Evolutionary conservation across 2,329 filamentous ascomycete genomes (phyloP).

Genomic region (Chaetomium globosum): DNA sequence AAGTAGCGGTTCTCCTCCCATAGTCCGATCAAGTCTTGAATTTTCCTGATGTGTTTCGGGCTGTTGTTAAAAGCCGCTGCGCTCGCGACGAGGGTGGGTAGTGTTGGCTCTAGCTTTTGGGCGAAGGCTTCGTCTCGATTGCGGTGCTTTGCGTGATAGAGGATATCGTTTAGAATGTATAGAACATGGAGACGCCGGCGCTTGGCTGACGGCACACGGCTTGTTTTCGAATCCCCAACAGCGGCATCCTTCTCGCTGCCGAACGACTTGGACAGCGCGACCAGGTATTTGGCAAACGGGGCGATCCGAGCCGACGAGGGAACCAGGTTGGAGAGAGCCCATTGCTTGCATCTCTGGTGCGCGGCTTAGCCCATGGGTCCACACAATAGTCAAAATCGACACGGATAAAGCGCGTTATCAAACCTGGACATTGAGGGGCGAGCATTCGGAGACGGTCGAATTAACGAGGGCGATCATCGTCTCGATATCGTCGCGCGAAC

Average conservation of each 20-base stretch:
- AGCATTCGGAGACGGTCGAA: slow-evolving; percentile 69
- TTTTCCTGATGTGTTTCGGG: slow-evolving; percentile 67
- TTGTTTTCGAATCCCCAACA: slow-evolving; percentile 41
- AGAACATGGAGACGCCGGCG: slow-evolving; percentile 74
- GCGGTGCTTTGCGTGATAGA: slow-evolving; percentile 67
- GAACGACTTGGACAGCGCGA: slow-evolving; percentile 67
- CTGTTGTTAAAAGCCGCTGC: slow-evolving; percentile 61
- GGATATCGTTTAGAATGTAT: slow-evolving; percentile 76
- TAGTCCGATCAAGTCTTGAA: slow-evolving; percentile 65
- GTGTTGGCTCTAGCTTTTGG: slow-evolving; percentile 57
- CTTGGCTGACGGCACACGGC: slow-evolving; percentile 59
- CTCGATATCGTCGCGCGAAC: slow-evolving; percentile 69
- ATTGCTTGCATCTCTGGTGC: slow-evolving; percentile 81
- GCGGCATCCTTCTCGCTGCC: slow-evolving; percentile 39
- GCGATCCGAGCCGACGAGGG: slow-evolving; percentile 66
- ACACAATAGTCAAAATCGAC: slow-evolving; percentile 28
- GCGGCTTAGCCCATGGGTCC: slow-evolving; percentile 44
- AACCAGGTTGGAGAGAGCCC: slow-evolving; percentile 74
- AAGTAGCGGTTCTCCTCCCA: slow-evolving; percentile 74
- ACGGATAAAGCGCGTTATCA: slow-evolving; percentile 52
- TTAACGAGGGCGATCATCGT: slow-evolving; percentile 68
- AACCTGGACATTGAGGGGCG: slow-evolving; percentile 85
- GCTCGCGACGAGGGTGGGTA: slow-evolving; percentile 64
- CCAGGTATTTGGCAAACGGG: slow-evolving; percentile 75
- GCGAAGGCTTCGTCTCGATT: slow-evolving; percentile 55